Conservation (phyloP, 2,329 filamentous ascomycete species). For the Alternaria incomplexa region DNA sequence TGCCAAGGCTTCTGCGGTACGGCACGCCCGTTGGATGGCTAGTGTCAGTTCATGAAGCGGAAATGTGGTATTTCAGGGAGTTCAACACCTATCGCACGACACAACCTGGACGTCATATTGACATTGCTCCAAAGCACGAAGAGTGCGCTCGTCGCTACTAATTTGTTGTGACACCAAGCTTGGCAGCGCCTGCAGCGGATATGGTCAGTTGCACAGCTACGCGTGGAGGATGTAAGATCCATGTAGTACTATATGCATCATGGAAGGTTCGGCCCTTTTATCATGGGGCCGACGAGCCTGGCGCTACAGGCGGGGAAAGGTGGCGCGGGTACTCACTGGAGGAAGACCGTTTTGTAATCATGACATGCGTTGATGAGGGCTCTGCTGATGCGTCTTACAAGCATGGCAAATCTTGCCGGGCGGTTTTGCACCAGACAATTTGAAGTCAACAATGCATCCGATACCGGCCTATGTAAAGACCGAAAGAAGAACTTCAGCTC, state of each 20-base stretch:
- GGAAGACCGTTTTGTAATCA: background rate
- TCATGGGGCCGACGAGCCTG: background rate
- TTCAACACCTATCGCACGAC: background rate
- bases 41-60: background rate
- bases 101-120: background rate
- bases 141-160: background rate
- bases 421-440: background rate
- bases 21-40: background rate
- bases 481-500: background rate
- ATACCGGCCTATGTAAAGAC: background rate
- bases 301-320: background rate
- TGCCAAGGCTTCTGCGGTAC: background rate
- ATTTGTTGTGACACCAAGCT: background rate
- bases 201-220: background rate
- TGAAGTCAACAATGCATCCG: background rate
- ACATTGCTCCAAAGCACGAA: background rate
- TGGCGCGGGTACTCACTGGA: background rate
- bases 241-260: background rate
- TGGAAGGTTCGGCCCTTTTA: background rate
- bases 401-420: background rate
- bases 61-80: background rate
- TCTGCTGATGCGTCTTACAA: background rate
- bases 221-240: background rate
- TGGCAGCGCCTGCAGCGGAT: background rate
- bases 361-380: background rate